Base-by-base conservation (phyloP, 2,329 filamentous ascomycete species). In the Cladorrhinum sp. region DNA sequence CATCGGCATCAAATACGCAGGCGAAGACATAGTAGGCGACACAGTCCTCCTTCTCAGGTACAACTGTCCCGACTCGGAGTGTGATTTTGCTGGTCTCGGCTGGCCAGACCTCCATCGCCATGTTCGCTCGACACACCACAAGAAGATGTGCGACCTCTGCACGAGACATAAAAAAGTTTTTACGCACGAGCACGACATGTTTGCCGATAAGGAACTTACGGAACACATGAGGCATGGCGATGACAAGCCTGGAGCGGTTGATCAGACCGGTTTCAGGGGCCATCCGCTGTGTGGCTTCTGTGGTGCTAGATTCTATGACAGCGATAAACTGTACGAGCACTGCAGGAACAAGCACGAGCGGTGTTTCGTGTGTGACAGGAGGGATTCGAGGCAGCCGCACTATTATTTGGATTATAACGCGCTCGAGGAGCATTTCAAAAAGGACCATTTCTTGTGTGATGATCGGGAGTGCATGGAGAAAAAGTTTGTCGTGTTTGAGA, bases 401-500 rank as follows among this genome's bases (percentile, higher is more conserved):
- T 99, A 99, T 73, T 99, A 91, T 72, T 80, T 90, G 62, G 87
- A 99, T 76, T 98, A 97, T 75, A 84, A 93, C 66, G 85, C 90
- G 0, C 79, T 99, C 2, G 92, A 96, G 71, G 79, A 86, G 38
- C 95, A 99, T 75, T 98, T 98, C 72, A 83, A 85, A 64, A 88
- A 88, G 66, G 92, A 95, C 60, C 95, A 99, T 74, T 96, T 88
- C 70, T 78, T 93, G 0, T 99, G 95, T 71, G 75, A 85, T 6
- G 92, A 99, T 68, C 81, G 84, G 57, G 93, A 96, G 71, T 99
- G 95, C 70, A 73, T 95, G 70, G 95, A 98, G 68, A 96, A 96
- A 83, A 98, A 97, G 73, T 97, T 98, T 72, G 90, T 98, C 27
- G 95, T 98, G 0, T 99, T 99, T 68, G 91, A 92, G 58, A 93